A percentile compares a stretch with the other conserved stretches of the same genome.
These are phyloP conservation scores for Trametes sp. DNA, from an alignment of 1,284 basidiomycete genomes.

Conservation along the genomic window DNA sequence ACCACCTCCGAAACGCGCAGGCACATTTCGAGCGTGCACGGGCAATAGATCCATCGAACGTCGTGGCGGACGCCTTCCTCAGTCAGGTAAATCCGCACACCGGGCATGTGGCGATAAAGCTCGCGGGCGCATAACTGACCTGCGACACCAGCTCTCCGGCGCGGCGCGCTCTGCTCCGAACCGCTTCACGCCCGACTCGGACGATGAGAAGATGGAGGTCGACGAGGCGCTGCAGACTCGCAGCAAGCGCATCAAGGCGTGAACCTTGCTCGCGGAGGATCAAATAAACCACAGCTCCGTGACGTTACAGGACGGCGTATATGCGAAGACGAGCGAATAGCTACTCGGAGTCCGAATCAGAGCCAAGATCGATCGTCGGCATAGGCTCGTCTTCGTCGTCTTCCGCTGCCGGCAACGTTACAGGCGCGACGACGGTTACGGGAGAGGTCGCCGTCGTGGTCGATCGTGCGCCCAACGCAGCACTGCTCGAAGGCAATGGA, in stretches of 20 bases:
- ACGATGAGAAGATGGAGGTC: slow-evolving; percentile 50
- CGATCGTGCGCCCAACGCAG: slow-evolving; percentile 18
- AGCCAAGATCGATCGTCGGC: slow-evolving; percentile 59
- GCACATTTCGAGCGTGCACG: slow-evolving; percentile 69
- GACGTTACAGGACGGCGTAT: slow-evolving; percentile 9
- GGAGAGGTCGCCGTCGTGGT: slow-evolving; percentile 15
- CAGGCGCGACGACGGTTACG: slow-evolving; percentile 4
- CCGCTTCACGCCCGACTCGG: slow-evolving; percentile 45
- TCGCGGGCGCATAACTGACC: slow-evolving; percentile 9
- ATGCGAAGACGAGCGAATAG: neutral
- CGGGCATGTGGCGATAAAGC: slow-evolving; percentile 1
- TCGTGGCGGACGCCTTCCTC: slow-evolving; percentile 58
- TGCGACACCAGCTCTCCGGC: slow-evolving; percentile 29
- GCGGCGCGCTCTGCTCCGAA: slow-evolving; percentile 21
- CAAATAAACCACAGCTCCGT: neutral
- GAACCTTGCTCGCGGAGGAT: slow-evolving; percentile 13
- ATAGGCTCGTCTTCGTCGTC: slow-evolving; percentile 63
- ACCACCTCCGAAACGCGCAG: slow-evolving; percentile 63
- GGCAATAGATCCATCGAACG: slow-evolving; percentile 64
- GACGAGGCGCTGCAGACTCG: slow-evolving; percentile 36
- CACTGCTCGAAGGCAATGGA: slow-evolving; percentile 25
- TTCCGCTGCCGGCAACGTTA: slow-evolving; percentile 39
- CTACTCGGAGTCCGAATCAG: slow-evolving; percentile 51
- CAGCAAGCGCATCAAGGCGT: slow-evolving; percentile 41
- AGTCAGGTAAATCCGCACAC: slow-evolving; percentile 52